These are phyloP conservation scores for Diplodia mutila DNA, from an alignment of 2,329 filamentous ascomycete species.

Conservation along the genomic window DNA sequence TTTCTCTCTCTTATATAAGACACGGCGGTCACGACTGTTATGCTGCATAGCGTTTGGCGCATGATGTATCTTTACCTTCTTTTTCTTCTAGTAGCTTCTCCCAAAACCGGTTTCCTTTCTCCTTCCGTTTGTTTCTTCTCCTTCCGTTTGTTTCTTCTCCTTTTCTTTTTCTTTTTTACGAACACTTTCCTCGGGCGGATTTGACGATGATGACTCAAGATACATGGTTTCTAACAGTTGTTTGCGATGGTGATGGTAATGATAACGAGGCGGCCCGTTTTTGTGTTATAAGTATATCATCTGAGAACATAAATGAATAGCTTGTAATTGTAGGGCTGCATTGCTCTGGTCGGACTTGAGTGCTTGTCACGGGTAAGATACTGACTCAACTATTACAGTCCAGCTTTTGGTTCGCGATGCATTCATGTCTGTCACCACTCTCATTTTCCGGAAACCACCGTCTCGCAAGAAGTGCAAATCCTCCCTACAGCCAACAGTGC, in stretches of 20 bases:
- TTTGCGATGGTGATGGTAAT: not conserved
- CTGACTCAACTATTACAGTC: too few relatives aligned
- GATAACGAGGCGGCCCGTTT: not conserved
- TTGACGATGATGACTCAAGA: slow-evolving; percentile 2
- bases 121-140: not conserved
- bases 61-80: not conserved
- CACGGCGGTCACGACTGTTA: slow-evolving; percentile 18
- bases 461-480: too few relatives aligned
- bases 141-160: not conserved
- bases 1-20: not conserved
- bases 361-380: too few relatives aligned
- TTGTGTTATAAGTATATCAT: not conserved
- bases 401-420: too few relatives aligned
- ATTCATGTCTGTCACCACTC: too few relatives aligned
- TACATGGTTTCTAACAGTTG: not conserved
- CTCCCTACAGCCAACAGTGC: too few relatives aligned
- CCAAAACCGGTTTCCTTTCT: not conserved
- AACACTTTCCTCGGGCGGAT: not conserved
- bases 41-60: slow-evolving; percentile 22
- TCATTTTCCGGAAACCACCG: too few relatives aligned
- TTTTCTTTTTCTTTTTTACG: not conserved
- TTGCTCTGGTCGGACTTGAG: too few relatives aligned
- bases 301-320: not conserved
- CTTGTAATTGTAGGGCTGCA: not conserved
- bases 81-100: not conserved